Evolutionary conservation across 495 filamentous ascomycete species (phyloP).

Genomic region (Jackrogersella minutella): DNA sequence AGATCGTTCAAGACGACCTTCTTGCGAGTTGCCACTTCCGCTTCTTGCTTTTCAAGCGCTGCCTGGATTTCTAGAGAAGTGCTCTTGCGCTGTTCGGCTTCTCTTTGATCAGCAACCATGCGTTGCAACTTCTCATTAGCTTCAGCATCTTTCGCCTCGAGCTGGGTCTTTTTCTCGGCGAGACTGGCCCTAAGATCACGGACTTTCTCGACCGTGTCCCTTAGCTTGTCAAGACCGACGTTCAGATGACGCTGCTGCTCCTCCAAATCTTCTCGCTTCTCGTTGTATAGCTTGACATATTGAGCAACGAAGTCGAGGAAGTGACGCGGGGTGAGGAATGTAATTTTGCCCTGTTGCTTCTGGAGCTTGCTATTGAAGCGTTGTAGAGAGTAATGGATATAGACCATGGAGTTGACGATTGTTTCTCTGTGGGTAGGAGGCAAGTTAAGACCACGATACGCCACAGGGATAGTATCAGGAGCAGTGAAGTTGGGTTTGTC

Average conservation of each 20-base stretch:
- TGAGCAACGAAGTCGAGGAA: slow-evolving; percentile 98
- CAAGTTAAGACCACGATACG: slow-evolving; percentile 82
- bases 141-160: slow-evolving; percentile 92
- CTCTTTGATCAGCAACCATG: slow-evolving; percentile 95
- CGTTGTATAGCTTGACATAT: slow-evolving; percentile 96
- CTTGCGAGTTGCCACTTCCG: slow-evolving; percentile 81
- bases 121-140: slow-evolving; percentile 96
- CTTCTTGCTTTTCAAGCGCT: slow-evolving; percentile 87
- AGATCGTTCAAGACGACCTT: slow-evolving; percentile 89
- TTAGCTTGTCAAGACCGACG: slow-evolving; percentile 95
- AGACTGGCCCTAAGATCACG: slow-evolving; percentile 87
- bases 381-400: slow-evolving; percentile 93
- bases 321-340: slow-evolving; percentile 93
- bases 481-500: slow-evolving; percentile 83
- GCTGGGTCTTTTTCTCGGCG: slow-evolving; percentile 89
- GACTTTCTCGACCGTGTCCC: slow-evolving; percentile 98
- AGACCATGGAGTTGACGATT: slow-evolving; percentile 97
- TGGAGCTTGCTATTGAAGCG: slow-evolving; percentile 86
- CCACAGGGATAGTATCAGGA: slow-evolving; percentile 91
- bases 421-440: slow-evolving; percentile 89
- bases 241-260: slow-evolving; percentile 98
- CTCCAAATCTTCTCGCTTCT: slow-evolving; percentile 97
- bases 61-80: slow-evolving; percentile 87
- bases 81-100: slow-evolving; percentile 90
- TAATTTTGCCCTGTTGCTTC: slow-evolving; percentile 88